Evolutionary conservation across 179 eudicot genomes (phyloP).

Genomic region (Pouteria campechiana): DNA sequence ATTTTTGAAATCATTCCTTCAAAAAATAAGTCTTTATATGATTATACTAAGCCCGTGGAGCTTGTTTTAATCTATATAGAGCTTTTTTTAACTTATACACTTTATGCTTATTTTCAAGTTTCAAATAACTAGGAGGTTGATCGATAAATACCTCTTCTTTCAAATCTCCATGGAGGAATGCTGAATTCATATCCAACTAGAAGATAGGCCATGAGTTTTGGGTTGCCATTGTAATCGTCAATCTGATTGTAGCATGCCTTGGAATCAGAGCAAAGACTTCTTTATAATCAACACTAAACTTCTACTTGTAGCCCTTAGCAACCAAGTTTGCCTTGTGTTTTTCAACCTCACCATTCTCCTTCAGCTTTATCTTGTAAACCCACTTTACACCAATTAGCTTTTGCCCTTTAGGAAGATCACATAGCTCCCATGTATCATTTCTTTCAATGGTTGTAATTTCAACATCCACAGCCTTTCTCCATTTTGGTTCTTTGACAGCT

Average conservation of each 20-base stretch:
- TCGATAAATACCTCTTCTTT: no score
- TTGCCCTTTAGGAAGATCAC: background rate
- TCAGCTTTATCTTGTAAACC: background rate
- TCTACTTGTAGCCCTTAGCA: background rate
- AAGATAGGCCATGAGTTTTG: background rate
- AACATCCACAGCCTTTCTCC: background rate
- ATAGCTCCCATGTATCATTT: background rate
- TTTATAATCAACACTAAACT: no score
- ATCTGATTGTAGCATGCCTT: no score
- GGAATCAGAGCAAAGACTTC: no score
- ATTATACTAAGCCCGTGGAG: no score
- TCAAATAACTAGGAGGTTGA: no score
- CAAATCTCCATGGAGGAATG: no score
- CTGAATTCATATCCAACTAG: background rate
- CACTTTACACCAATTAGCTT: background rate
- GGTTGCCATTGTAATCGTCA: background rate
- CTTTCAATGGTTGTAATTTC: background rate
- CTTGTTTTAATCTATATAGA: no score
- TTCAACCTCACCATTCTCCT: background rate
- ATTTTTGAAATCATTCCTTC: conserved; percentile 1
- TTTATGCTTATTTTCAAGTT: no score
- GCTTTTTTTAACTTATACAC: no score
- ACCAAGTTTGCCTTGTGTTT: background rate
- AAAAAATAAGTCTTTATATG: no score
- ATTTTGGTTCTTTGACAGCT: background rate